phyloP scores from a whole-genome alignment of 345 rosid species.

The Populus ilicifolia region DNA sequence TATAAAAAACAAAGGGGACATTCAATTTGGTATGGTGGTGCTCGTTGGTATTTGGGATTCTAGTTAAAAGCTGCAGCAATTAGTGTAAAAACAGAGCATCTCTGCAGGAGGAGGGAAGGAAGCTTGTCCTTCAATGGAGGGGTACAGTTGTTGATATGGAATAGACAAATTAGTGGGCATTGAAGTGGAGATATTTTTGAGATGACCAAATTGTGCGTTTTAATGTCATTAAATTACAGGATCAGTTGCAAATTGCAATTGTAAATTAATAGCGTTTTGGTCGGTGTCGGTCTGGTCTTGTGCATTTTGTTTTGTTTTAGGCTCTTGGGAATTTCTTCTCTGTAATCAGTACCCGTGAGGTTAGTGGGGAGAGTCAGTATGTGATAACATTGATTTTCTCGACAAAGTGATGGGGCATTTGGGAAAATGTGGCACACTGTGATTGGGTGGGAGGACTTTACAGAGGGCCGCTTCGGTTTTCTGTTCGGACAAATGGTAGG shows the following conservation, averaged over 20 bases:
- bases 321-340: neutral
- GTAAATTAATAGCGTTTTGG: neutral
- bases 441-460: neutral
- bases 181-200: neutral
- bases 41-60: neutral
- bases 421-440: neutral
- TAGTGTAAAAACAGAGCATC: neutral
- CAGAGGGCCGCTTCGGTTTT: neutral
- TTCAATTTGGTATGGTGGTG: slow-evolving; percentile 12
- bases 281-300: slow-evolving; percentile 18
- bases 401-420: too few relatives aligned
- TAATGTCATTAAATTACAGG: neutral
- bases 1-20: neutral
- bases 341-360: neutral
- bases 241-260: slow-evolving; percentile 2
- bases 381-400: neutral
- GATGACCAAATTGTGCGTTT: slow-evolving; percentile 13
- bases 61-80: neutral
- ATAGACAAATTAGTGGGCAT: neutral
- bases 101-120: neutral
- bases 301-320: neutral
- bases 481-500: neutral
- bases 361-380: neutral
- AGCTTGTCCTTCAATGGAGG: neutral
- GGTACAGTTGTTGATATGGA: neutral